A percentile compares a stretch with the other conserved stretches of the same genome.
Evolutionary conservation across 140 eudicot genomes (phyloP).

Genomic region (Stevia rebaudiana): DNA sequence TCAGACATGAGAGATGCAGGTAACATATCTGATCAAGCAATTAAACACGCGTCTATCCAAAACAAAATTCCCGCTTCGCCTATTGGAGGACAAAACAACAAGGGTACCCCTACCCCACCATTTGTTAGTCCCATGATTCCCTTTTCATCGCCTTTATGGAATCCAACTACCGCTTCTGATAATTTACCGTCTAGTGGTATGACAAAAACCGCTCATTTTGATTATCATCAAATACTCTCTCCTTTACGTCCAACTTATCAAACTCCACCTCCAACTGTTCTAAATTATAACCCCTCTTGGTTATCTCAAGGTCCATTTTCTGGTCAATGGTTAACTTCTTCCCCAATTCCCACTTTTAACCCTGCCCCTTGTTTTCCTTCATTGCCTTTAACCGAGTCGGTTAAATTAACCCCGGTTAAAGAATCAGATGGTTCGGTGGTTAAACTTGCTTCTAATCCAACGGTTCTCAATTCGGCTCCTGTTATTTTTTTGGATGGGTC

Average conservation of each 20-base stretch:
- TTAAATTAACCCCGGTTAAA: constrained; percentile 32
- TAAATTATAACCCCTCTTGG: constrained; percentile 51
- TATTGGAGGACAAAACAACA: constrained; percentile 4
- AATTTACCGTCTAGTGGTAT: constrained; percentile 36
- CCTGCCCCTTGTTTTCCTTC: constrained; percentile 31
- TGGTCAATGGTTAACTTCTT: constrained; percentile 43
- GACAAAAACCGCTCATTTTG: constrained; percentile 41
- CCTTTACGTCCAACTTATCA: constrained; percentile 52
- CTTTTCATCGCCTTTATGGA: constrained; percentile 77
- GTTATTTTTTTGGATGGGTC: background rate
- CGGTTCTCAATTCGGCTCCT: constrained; percentile 6
- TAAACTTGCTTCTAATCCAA: constrained; percentile 24
- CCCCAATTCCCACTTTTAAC: constrained; percentile 6
- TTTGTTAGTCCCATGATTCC: constrained; percentile 49
- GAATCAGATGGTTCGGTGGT: constrained; percentile 29
- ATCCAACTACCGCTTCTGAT: constrained; percentile 48
- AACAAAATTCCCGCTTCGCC: constrained; percentile 37
- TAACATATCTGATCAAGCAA: constrained; percentile 41
- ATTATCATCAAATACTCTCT: constrained; percentile 45
- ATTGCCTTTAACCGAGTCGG: constrained; percentile 18
- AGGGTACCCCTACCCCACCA: constrained; percentile 17
- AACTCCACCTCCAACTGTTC: constrained; percentile 41
- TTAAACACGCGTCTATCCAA: constrained; percentile 36
- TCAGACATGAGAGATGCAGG: constrained; percentile 36
- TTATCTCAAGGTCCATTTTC: constrained; percentile 55